Evolutionary conservation across 805 yeast species (phyloP).

Genomic region (Candida pseudofarinosa): DNA sequence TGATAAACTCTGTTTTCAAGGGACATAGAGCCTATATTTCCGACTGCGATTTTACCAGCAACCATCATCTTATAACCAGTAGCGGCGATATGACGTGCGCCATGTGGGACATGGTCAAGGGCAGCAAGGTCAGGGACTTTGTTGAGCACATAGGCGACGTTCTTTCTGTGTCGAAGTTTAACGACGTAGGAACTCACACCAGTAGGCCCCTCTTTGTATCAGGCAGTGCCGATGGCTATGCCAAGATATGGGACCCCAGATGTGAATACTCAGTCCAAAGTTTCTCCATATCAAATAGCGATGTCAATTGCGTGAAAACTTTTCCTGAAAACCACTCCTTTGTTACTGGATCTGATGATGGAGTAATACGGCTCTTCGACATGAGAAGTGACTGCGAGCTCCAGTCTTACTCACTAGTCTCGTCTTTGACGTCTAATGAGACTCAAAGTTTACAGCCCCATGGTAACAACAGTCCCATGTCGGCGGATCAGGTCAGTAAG

Average conservation of each 20-base stretch:
- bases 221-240: conserved; percentile 67
- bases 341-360: conserved; percentile 77
- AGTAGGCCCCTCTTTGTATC: conserved; percentile 42
- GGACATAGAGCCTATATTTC: conserved; percentile 84
- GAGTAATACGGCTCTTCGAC: conserved; percentile 65
- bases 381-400: conserved; percentile 72
- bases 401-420: conserved; percentile 39
- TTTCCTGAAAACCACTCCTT: conserved; percentile 72
- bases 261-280: conserved; percentile 45
- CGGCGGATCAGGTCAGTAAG: conserved; percentile 11
- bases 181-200: conserved; percentile 10
- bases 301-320: conserved; percentile 56
- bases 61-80: conserved; percentile 56
- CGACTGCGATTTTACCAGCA: conserved; percentile 62
- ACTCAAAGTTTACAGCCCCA: not conserved
- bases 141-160: conserved; percentile 74
- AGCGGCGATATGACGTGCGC: conserved; percentile 81
- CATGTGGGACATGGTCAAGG: conserved; percentile 73
- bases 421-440: conserved; percentile 4
- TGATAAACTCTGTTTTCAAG: conserved; percentile 54
- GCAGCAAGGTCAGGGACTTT: conserved; percentile 49
- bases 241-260: conserved; percentile 64
- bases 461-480: conserved; percentile 1
- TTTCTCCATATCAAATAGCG: conserved; percentile 55
- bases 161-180: conserved; percentile 36